Evolutionary conservation across 2,329 filamentous ascomycete genomes (phyloP).

Genomic region (Hymenoscyphus occultus): DNA sequence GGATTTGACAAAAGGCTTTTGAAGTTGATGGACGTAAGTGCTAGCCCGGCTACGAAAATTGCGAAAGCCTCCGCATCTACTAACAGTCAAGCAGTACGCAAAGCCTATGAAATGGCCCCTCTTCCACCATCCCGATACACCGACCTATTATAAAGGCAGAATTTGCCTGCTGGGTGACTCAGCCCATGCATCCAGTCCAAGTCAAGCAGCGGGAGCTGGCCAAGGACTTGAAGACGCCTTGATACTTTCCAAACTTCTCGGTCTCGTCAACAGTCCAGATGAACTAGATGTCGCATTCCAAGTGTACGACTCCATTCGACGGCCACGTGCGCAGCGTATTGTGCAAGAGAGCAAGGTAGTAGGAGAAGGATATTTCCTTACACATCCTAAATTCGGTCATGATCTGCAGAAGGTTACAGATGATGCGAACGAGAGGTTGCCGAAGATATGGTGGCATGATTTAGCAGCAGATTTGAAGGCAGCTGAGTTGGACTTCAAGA

Average conservation of each 20-base stretch:
- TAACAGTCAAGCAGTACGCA: slow-evolving; percentile 13
- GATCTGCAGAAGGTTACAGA: slow-evolving; percentile 39
- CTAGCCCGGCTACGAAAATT: not conserved
- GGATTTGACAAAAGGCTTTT: slow-evolving; percentile 39
- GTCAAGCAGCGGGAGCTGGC: slow-evolving; percentile 55
- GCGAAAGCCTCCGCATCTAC: not conserved
- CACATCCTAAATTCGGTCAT: slow-evolving; percentile 37
- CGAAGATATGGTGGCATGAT: slow-evolving; percentile 36
- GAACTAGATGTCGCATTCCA: slow-evolving; percentile 44
- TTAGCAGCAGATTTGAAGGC: slow-evolving; percentile 36
- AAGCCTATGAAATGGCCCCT: slow-evolving; percentile 24
- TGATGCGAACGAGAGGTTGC: slow-evolving; percentile 35
- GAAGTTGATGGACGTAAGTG: slow-evolving; percentile 20
- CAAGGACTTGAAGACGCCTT: slow-evolving; percentile 52
- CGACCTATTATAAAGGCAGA: slow-evolving; percentile 40
- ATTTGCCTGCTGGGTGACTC: slow-evolving; percentile 56
- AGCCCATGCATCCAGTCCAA: slow-evolving; percentile 58
- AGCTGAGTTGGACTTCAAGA: slow-evolving; percentile 36
- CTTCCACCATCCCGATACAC: slow-evolving; percentile 35
- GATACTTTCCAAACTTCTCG: slow-evolving; percentile 44
- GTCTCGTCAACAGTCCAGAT: slow-evolving; percentile 34
- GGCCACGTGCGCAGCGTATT: slow-evolving; percentile 28
- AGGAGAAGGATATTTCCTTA: slow-evolving; percentile 41
- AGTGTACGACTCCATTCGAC: slow-evolving; percentile 46
- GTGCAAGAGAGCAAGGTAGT: slow-evolving; percentile 19